A percentile compares a stretch with the other conserved stretches of the same genome.
phyloP scores from a whole-genome alignment of 1,284 basidiomycete species.

The Ustilago nuda region DNA sequence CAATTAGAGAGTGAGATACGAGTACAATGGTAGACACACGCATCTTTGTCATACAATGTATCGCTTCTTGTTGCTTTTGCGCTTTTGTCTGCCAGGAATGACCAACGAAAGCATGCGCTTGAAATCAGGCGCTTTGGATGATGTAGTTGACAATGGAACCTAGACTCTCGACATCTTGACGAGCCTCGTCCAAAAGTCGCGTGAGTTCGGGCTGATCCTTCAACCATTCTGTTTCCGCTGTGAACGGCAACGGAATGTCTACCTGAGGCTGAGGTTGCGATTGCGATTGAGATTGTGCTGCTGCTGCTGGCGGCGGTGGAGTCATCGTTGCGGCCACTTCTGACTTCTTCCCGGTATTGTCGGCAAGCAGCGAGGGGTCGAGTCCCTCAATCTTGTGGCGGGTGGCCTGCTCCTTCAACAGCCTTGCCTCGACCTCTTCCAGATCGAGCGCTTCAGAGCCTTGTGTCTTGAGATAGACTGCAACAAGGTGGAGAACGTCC shows the following conservation, averaged over 20 bases:
- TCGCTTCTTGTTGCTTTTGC: not conserved
- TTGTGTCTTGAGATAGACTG: constrained; percentile 14
- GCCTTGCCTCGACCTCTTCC: constrained; percentile 23
- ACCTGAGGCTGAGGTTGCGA: not conserved
- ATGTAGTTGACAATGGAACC: constrained; percentile 44
- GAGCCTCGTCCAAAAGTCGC: constrained; percentile 40
- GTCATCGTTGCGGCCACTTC: not conserved
- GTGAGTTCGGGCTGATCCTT: constrained; percentile 36
- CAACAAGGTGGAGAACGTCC: constrained; percentile 43
- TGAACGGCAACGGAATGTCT: constrained; percentile 16
- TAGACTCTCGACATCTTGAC: constrained; percentile 40
- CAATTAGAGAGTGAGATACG: not conserved
- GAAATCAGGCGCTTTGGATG: constrained; percentile 31
- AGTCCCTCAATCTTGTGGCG: constrained; percentile 21
- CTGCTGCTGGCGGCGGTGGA: not conserved
- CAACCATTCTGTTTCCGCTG: constrained; percentile 37
- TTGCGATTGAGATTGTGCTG: not conserved
- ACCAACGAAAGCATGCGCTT: not conserved
- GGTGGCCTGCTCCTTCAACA: constrained; percentile 20
- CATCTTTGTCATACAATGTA: not conserved
- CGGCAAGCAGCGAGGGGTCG: not conserved
- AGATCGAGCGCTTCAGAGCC: constrained; percentile 20
- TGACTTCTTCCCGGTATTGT: not conserved
- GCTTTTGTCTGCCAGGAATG: not conserved
- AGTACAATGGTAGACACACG: constrained; percentile 2